Conservation (phyloP, 768 basidiomycete genomes). For the Mycena belliarum region DNA sequence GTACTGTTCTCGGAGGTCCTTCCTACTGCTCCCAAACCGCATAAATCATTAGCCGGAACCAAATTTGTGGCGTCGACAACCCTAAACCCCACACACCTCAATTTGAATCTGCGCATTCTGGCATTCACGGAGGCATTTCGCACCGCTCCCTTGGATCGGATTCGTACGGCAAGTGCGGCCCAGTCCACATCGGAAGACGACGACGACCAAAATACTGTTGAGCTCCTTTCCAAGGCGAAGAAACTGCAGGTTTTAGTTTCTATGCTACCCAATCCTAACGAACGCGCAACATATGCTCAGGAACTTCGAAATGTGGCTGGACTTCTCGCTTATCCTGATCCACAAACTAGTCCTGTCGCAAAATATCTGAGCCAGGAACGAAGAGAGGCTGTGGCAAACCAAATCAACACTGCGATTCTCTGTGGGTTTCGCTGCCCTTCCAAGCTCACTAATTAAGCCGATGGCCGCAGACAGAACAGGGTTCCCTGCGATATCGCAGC, state of each 20-base stretch:
- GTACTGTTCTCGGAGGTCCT: constrained; percentile 47
- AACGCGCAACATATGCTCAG: constrained; percentile 60
- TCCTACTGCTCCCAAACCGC: constrained; percentile 24
- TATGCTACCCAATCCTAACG: constrained; percentile 52
- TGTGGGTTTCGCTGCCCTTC: constrained; percentile 40
- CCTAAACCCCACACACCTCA: constrained; percentile 71
- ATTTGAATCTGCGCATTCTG: constrained; percentile 83
- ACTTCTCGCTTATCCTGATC: constrained; percentile 80
- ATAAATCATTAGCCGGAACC: constrained; percentile 35
- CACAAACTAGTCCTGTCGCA: constrained; percentile 73
- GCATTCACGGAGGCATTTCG: constrained; percentile 87
- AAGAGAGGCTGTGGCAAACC: constrained; percentile 81
- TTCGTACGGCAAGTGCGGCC: constrained; percentile 23
- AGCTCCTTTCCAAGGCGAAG: constrained; percentile 57
- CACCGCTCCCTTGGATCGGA: constrained; percentile 60
- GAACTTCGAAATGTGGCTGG: constrained; percentile 78
- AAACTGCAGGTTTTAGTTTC: constrained; percentile 68
- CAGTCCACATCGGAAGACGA: constrained; percentile 25
- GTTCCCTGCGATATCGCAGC: constrained; percentile 52
- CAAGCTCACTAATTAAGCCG: not conserved
- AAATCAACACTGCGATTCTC: constrained; percentile 85
- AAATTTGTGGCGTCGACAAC: constrained; percentile 62
- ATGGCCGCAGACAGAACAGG: constrained; percentile 47
- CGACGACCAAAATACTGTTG: constrained; percentile 40
- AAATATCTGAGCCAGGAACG: constrained; percentile 77